Evolutionary conservation across 2,329 filamentous ascomycete species (phyloP), one percentile per base, ranked within the genome.

Genomic region (Sclerotinia minor): DNA sequence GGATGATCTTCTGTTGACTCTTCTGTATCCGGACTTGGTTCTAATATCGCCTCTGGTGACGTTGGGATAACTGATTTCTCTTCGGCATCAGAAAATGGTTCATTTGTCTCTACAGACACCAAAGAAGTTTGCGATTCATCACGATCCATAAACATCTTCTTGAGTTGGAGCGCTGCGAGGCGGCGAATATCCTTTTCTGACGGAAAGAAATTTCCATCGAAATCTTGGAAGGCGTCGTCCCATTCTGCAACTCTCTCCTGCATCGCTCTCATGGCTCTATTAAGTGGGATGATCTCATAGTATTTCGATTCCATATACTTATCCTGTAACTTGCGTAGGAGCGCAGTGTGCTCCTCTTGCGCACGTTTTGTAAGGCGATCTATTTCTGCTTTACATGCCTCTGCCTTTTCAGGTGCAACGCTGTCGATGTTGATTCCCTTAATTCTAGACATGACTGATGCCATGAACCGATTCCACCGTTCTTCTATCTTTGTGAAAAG

Each of bases 101-200:
- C 88, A 9, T 82, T 80, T 2, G 83, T 87, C 61, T 96, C 92
- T 17, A 86, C 86, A 8, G 89, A 87, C 6, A 84, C 83, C 21
- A 94, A 80, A 0, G 91, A 91, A 68, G 92, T 89, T 69, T 91
- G 89, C 3, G 92, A 93, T 71, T 94, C 92, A 73, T 93, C 90
- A 21, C 75, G 75, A 77, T 98, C 94, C 9, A 94, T 87, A 76
- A 99, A 99, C 77, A 99, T 92, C 77, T 96, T 97, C 77, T 92
- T 94, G 68, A 99, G 82, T 77, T 99, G 96, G 70, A 97, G 84
- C 68, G 94, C 92, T 17, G 95, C 96, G 69, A 99, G 82, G 74
- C 95, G 89, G 70, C 93, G 87, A 75, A 99, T 96, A 80, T 99
- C 95, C 76, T 96, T 98, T 78, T 99, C 96, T 0, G 94, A 89